Evolutionary conservation across 148 eudicot species (phyloP), one percentile per base, ranked within the genome.

Genomic region (Rhododendron simsii): DNA sequence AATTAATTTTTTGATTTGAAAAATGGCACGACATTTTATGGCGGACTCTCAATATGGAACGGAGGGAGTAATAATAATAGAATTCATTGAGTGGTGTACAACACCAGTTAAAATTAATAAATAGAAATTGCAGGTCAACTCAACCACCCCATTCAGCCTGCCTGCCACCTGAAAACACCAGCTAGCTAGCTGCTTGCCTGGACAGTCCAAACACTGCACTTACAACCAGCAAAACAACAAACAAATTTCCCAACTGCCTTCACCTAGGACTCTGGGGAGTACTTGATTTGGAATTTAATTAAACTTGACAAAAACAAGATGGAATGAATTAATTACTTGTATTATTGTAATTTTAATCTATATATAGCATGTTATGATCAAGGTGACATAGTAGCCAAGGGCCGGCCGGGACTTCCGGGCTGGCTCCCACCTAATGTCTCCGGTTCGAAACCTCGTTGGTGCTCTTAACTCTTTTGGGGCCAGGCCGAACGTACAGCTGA

Each of bases 121-220:
- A 28, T 69, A 0, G 75, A 28, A 11, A 69, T 69, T 69, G 75
- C 75, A 69, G 75, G 75, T 69, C 75, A 69, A 69, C 75, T 18
- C 45, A 41, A 41, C 45, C 45, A 41, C 45, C 45, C 45, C 45
- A 41, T 41, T 7, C 45, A 69, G 7, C 75, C 75, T 12, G 33
- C 75, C 75, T 69, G 75, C 75, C 75, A 69, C 71, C 71, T 65
- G 71, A 65, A 63, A 63, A 63, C 69, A 63, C 75, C 75, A 69
- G 75, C 75, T 28, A 63, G 69, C 69, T 23, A 20, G 20, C 59
- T 23, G 61, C 71, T 9, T 69, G 18, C 16, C 37, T 69, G 37
- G 75, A 69, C 37, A 69, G 75, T 69, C 75, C 75, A 69, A 69
- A 69, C 75, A 30, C 75, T 28, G 75, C 75, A 13, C 75, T 30